These are phyloP conservation scores for Syzygium oleosum DNA, from an alignment of 345 rosid genomes.

Conservation along the genomic window DNA sequence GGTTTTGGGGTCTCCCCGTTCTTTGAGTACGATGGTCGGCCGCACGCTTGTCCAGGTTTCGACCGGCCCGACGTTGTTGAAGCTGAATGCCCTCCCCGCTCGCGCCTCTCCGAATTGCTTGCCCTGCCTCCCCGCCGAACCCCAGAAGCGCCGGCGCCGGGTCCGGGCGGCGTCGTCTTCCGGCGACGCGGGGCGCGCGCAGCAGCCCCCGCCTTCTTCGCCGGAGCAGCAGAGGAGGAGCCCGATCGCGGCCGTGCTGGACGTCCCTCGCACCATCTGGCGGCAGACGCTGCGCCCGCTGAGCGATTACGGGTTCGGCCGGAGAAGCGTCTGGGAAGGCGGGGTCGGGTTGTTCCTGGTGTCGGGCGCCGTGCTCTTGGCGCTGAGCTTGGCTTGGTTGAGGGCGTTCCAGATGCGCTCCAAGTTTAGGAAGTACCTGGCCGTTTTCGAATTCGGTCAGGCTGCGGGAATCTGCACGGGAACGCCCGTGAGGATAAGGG, in stretches of 20 bases:
- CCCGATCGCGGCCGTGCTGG: slow-evolving; percentile 56
- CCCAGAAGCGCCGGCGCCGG: slow-evolving; percentile 14
- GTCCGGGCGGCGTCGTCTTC: slow-evolving; percentile 14
- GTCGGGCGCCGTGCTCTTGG: slow-evolving; percentile 77
- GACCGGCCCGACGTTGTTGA: background rate
- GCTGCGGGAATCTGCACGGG: slow-evolving; percentile 91
- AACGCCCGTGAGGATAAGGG: slow-evolving; percentile 94
- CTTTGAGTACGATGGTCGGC: background rate
- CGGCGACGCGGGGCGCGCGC: slow-evolving; percentile 36
- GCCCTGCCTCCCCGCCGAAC: slow-evolving; percentile 49
- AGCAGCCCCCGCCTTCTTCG: slow-evolving; percentile 30
- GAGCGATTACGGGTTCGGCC: slow-evolving; percentile 90
- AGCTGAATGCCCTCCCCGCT: background rate
- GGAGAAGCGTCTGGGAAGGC: slow-evolving; percentile 95
- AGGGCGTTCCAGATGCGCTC: slow-evolving; percentile 75
- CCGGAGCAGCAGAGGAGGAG: slow-evolving; percentile 18
- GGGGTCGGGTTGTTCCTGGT: slow-evolving; percentile 95
- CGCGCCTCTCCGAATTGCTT: slow-evolving; percentile 9
- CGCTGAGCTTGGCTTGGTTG: slow-evolving; percentile 90
- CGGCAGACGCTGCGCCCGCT: slow-evolving; percentile 70
- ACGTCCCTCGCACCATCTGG: slow-evolving; percentile 69
- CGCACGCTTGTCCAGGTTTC: background rate
- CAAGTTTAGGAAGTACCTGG: slow-evolving; percentile 74
- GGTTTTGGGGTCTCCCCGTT: background rate
- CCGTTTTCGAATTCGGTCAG: slow-evolving; percentile 73